These are phyloP conservation scores for Colletotrichum australisinense DNA, from an alignment of 2,329 filamentous ascomycete species.

Conservation along the genomic window DNA sequence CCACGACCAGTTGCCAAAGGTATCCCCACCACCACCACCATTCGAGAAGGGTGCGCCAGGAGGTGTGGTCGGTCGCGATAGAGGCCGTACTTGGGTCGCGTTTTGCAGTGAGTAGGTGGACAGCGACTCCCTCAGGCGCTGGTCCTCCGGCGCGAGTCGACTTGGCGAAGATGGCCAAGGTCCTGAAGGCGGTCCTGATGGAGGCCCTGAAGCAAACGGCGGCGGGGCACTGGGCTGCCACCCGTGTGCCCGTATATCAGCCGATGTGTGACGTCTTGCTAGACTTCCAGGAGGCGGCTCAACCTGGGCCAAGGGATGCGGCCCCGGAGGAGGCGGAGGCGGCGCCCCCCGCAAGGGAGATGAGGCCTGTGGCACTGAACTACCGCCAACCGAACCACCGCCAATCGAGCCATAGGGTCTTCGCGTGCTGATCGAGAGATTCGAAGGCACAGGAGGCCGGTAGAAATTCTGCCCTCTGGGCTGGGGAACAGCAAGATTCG, in stretches of 20 bases:
- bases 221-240: slow-evolving; percentile 69
- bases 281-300: slow-evolving; percentile 76
- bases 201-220: slow-evolving; percentile 59
- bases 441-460: slow-evolving; percentile 83
- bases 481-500: slow-evolving; percentile 72
- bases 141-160: slow-evolving; percentile 61
- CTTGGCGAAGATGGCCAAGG: slow-evolving; percentile 68
- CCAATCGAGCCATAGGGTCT: slow-evolving; percentile 91
- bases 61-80: slow-evolving; percentile 65
- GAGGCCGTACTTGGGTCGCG: slow-evolving; percentile 53
- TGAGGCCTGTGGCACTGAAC: slow-evolving; percentile 75
- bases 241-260: slow-evolving; percentile 91
- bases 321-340: slow-evolving; percentile 71
- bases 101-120: slow-evolving; percentile 64
- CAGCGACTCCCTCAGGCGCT: slow-evolving; percentile 67
- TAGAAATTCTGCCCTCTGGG: slow-evolving; percentile 72
- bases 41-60: slow-evolving; percentile 63
- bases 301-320: slow-evolving; percentile 74
- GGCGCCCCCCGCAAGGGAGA: slow-evolving; percentile 77
- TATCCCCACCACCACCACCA: slow-evolving; percentile 52
- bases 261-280: slow-evolving; percentile 89
- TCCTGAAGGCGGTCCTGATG: slow-evolving; percentile 63
- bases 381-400: slow-evolving; percentile 66
- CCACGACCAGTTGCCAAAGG: slow-evolving; percentile 69
- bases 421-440: slow-evolving; percentile 79